Conservation (phyloP, 345 rosid genomes). For the Rhodomyrtus tomentosa region DNA sequence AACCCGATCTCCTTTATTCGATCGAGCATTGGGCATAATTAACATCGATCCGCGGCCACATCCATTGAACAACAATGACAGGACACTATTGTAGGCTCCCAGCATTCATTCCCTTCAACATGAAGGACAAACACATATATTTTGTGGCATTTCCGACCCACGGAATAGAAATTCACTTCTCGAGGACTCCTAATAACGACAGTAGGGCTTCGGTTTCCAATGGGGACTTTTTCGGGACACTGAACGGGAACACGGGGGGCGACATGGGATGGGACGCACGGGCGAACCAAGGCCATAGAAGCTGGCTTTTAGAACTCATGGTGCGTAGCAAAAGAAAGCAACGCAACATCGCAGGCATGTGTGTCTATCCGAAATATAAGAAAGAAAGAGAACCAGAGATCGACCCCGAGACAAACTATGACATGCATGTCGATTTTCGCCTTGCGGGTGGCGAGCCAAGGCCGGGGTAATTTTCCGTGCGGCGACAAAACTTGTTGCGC, state of each 20-base stretch:
- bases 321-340: conserved; percentile 35
- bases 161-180: background rate
- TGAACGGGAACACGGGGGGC: background rate
- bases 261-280: conserved; percentile 3
- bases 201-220: background rate
- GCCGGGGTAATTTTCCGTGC: background rate
- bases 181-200: background rate
- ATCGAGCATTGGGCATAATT: background rate
- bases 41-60: background rate
- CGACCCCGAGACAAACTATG: background rate
- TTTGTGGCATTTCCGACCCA: background rate
- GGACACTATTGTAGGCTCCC: background rate
- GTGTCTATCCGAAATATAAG: background rate
- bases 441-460: background rate
- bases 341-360: conserved; percentile 6
- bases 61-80: background rate
- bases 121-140: background rate
- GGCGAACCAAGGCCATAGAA: conserved; percentile 26
- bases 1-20: background rate
- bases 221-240: background rate
- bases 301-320: conserved; percentile 29
- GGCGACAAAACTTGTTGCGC: background rate
- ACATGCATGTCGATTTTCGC: background rate
- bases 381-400: background rate
- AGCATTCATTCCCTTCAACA: background rate